Evolutionary conservation across 345 rosid genomes (phyloP).

Genomic region (Geranium brycei): DNA sequence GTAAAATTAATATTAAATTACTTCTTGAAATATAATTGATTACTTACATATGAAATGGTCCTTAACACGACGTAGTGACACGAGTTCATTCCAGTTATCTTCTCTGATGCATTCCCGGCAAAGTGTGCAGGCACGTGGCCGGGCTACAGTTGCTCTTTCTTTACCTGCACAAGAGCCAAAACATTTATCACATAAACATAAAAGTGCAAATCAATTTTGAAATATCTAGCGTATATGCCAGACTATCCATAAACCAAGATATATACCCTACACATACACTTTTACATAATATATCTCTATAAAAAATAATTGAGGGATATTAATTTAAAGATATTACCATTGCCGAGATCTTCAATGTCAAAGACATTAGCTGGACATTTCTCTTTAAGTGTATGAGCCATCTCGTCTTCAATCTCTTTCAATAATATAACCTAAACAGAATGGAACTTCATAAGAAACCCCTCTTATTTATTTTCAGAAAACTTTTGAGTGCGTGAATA

Average conservation of each 20-base stretch:
- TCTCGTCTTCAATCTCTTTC: slow-evolving; percentile 44
- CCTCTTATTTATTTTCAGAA: background rate
- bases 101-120: slow-evolving; percentile 79
- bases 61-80: slow-evolving; percentile 53
- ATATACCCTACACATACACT: background rate
- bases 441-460: background rate
- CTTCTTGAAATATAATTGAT: background rate
- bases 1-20: background rate
- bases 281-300: background rate
- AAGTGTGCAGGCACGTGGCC: slow-evolving; percentile 69
- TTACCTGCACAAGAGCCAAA: slow-evolving; percentile 33
- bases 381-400: slow-evolving; percentile 51
- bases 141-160: slow-evolving; percentile 67
- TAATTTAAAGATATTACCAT: slow-evolving; percentile 30
- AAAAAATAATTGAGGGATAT: background rate
- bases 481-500: background rate
- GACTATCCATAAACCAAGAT: no score
- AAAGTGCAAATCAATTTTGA: no score
- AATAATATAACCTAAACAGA: slow-evolving; percentile 47
- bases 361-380: slow-evolving; percentile 71
- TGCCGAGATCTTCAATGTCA: slow-evolving; percentile 86
- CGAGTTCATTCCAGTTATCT: slow-evolving; percentile 42
- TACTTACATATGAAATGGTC: slow-evolving; percentile 87
- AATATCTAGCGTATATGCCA: background rate
- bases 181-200: background rate